Evolutionary conservation across 805 yeast species (phyloP).

Genomic region (Candida oleophila): DNA sequence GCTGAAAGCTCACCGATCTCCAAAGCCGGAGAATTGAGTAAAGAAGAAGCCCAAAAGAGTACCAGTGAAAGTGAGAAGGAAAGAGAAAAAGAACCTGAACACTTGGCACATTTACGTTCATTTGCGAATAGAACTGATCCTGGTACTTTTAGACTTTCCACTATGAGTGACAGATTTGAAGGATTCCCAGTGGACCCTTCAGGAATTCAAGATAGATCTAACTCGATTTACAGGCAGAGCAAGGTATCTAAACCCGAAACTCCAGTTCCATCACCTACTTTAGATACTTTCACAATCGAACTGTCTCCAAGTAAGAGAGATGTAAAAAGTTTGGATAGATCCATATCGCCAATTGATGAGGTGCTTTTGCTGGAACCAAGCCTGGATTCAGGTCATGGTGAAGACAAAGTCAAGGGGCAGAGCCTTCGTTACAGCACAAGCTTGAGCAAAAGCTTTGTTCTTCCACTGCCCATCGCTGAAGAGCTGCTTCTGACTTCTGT

Average conservation of each 20-base stretch:
- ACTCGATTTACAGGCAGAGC: not conserved
- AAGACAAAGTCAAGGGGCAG: not conserved
- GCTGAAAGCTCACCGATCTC: slow-evolving; percentile 1
- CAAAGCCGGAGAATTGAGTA: not conserved
- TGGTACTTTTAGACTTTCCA: not conserved
- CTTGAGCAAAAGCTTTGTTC: not conserved
- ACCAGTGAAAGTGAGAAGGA: not conserved
- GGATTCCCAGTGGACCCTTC: not conserved
- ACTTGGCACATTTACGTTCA: not conserved
- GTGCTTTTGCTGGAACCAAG: not conserved
- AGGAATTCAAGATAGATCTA: not conserved
- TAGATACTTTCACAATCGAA: not conserved
- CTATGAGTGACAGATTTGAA: slow-evolving; percentile 1
- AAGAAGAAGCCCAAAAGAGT: not conserved
- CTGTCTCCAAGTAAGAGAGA: not conserved
- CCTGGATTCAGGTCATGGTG: not conserved
- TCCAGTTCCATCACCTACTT: not conserved
- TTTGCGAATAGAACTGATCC: not conserved
- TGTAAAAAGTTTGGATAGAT: not conserved
- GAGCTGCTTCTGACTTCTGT: not conserved
- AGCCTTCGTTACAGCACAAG: not conserved
- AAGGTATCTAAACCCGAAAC: not conserved
- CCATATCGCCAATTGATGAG: not conserved
- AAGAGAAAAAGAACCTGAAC: not conserved
- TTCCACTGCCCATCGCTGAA: slow-evolving; percentile 2